Base-by-base conservation (phyloP, 306 rosid genomes). In the Crotalaria pallida region DNA sequence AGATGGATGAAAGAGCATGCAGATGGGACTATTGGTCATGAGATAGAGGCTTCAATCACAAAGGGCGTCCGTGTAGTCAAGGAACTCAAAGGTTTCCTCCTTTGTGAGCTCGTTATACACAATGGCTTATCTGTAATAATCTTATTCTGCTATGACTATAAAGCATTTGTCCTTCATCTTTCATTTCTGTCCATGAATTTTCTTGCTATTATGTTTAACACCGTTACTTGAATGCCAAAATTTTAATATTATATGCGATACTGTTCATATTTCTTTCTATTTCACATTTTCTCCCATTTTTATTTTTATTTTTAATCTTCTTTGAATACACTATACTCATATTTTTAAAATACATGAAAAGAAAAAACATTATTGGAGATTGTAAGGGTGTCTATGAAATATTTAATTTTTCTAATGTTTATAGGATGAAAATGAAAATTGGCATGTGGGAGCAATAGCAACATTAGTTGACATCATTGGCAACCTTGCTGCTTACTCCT, bases 371-470 rank as follows among this genome's bases (percentile, higher is more conserved):
- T n/a, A n/a, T n/a, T n/a, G n/a, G n/a, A n/a, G n/a, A n/a, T n/a
- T n/a, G n/a, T n/a, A n/a, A n/a, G n/a, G n/a, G n/a, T n/a, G 26
- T 17, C 8, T 27, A 27, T 50, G 24, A 7, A 23, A 6, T 12
- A 43, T 1, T 43, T 44, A 53, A n/a, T 27, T 56, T 5, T 49
- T n/a, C n/a, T 26, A 26, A 10, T 49, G 22, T 23, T 4, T 26
- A 2, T 38, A 84, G 86, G 85, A 86, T 77, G 73, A 57, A 63
- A 45, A 66, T 57, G 91, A 81, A 51, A 76, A 79, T 44, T 84
- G 88, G 88, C 81, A 79, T 27, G 82, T 48, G 13, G 84, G 91
- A 34, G 86, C 86, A 0, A 86, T 86, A 5, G 77, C 83, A n/a
- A 69, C 73, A 29, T 12, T 86, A 26, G 69, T 83, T 13, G 88